Base-by-base conservation (phyloP, 2,329 filamentous ascomycete species). In the Lecanicillium sp. region DNA sequence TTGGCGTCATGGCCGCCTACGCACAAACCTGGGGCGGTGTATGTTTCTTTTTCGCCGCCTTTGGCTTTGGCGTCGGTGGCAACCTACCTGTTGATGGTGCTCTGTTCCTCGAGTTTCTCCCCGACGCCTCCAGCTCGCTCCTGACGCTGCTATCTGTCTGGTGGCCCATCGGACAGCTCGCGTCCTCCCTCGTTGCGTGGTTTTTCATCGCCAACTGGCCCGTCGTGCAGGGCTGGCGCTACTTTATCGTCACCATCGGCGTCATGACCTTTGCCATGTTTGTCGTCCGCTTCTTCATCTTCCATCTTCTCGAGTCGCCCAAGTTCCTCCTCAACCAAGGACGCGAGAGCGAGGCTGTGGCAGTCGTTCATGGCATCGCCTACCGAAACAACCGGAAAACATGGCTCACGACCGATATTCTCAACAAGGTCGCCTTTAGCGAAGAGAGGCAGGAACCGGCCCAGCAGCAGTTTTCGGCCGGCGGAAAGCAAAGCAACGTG, bases 161-260 rank as follows among this genome's bases (percentile, higher is more conserved):
- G 82, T 94, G 87, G 86, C 84, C 87, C 0, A 63, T 94, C 14
- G 87, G 87, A 5, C 85, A 92, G 54, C 69, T 94, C 7, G 72
- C 82, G 40, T 79, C 83, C 2, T 82, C 79, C 3, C 60, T 84
- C 5, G 68, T 86, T 34, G 85, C 82, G 6, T 90, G 84, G 86
- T 82, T 71, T 33, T 86, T 81, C 48, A 81, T 92, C 40, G 77
- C 81, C 19, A 74, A 76, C 46, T 85, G 74, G 66, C 78, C 77
- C 8, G 68, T 70, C 4, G 70, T 84, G 33, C 72, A 84, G 62
- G 86, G 85, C 30, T 94, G 87, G 87, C 73, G 87, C 17, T 79
- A 82, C 46, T 78, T 89, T 37, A 66, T 87, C 38, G 65, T 81
- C 37, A 78, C 80, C 1, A 77, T 89, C 15, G 87, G 87, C 33